A percentile compares a stretch with the other conserved stretches of the same genome.
Evolutionary conservation across 2,329 filamentous ascomycete genomes (phyloP).

Genomic region (Aureobasidium sp.): DNA sequence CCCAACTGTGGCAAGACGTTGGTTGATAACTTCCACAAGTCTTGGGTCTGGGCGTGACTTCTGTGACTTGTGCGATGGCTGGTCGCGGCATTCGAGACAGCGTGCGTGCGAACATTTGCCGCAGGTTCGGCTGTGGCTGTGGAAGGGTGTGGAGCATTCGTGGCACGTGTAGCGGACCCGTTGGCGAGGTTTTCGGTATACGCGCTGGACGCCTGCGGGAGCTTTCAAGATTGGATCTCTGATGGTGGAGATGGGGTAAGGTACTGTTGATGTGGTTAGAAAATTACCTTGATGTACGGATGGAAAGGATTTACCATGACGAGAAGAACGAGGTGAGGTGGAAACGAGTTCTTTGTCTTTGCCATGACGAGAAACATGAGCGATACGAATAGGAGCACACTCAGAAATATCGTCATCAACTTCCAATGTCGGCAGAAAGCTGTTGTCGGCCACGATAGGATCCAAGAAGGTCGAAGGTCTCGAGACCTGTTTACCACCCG

Average conservation of each 20-base stretch:
- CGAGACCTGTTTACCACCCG: background rate
- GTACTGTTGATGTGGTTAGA: background rate
- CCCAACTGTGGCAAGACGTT: background rate
- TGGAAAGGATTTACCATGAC: background rate
- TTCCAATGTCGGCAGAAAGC: background rate
- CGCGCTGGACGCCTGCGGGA: constrained; percentile 22
- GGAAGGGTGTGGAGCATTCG: constrained; percentile 52
- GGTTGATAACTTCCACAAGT: background rate
- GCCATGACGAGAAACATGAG: background rate
- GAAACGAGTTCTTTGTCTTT: background rate
- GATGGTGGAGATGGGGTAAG: background rate
- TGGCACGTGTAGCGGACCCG: constrained; percentile 47
- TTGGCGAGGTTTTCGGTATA: constrained; percentile 37
- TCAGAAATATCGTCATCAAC: constrained; percentile 1
- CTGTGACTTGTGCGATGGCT: constrained; percentile 20
- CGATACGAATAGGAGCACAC: background rate
- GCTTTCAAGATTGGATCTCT: constrained; percentile 1
- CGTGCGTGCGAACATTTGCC: constrained; percentile 51
- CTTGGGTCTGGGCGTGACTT: background rate
- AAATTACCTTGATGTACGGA: background rate
- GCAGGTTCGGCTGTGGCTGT: constrained; percentile 46
- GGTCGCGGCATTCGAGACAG: constrained; percentile 50
- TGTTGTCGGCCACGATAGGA: background rate
- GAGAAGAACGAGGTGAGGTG: background rate
- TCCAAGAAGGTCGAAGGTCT: background rate